Evolutionary conservation across 352 stramenopile genomes (phyloP).

Genomic region (Globisporangium apiculatum): DNA sequence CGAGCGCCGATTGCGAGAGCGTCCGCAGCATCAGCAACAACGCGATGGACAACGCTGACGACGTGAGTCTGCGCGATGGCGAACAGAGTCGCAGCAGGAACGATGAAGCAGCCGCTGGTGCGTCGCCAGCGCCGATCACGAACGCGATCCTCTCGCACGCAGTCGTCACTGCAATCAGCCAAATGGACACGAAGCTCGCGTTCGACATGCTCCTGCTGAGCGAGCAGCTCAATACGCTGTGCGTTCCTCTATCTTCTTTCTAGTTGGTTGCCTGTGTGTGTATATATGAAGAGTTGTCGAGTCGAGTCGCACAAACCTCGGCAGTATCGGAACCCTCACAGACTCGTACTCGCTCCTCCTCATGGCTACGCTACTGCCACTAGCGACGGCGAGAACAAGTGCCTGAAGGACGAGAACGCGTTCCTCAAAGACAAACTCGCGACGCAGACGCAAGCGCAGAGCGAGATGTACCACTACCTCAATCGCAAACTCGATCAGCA

Average conservation of each 20-base stretch:
- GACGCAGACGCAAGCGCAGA: constrained; percentile 46
- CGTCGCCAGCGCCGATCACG: constrained; percentile 8
- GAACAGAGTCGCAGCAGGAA: not conserved
- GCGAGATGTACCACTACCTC: constrained; percentile 86
- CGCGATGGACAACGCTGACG: not conserved
- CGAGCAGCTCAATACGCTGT: constrained; percentile 31
- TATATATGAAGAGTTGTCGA: not conserved
- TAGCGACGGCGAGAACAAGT: constrained; percentile 27
- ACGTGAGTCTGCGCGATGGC: not conserved
- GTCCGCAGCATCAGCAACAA: too few species aligned
- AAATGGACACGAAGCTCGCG: constrained; percentile 46
- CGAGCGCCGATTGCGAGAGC: not conserved
- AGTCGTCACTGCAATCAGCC: constrained; percentile 29
- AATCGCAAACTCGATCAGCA: constrained; percentile 80
- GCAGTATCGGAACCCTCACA: not conserved
- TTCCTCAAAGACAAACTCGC: constrained; percentile 39
- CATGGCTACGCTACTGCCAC: not conserved
- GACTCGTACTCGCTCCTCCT: not conserved
- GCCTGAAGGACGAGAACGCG: constrained; percentile 32
- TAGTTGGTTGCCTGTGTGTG: not conserved
- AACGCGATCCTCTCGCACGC: constrained; percentile 44
- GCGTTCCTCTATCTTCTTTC: not conserved
- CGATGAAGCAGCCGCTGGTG: not conserved
- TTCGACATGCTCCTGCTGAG: constrained; percentile 67
- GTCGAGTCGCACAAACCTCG: too few species aligned